These are phyloP conservation scores for Alternaria infectoria DNA, from an alignment of 2,329 filamentous ascomycete species.

Conservation along the genomic window DNA sequence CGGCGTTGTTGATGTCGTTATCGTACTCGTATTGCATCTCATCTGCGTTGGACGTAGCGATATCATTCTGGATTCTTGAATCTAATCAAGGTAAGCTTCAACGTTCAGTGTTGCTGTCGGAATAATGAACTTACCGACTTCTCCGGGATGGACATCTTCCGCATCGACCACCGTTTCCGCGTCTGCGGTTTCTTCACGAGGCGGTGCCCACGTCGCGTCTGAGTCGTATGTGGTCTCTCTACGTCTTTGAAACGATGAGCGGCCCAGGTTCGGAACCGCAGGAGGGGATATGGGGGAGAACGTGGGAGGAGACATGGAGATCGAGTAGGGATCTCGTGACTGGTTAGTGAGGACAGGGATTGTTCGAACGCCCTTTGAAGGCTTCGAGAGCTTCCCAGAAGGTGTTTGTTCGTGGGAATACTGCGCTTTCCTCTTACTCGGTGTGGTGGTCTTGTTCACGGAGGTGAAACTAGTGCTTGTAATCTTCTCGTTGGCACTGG, in stretches of 20 bases:
- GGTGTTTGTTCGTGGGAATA: not conserved
- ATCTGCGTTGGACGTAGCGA: not conserved
- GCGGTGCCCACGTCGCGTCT: conserved; percentile 2
- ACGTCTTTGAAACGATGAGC: not conserved
- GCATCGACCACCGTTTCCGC: conserved; percentile 13
- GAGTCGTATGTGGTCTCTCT: not conserved
- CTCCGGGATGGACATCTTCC: not conserved
- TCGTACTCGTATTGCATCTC: not conserved
- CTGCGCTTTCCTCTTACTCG: conserved; percentile 16
- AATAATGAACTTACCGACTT: conserved; percentile 2
- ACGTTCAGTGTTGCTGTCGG: not conserved
- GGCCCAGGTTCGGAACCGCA: not conserved
- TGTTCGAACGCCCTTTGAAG: not conserved
- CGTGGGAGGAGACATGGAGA: conserved; percentile 1
- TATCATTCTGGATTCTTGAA: not conserved
- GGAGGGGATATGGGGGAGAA: conserved; percentile 1
- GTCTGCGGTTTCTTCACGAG: conserved; percentile 10
- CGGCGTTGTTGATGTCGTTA: not conserved
- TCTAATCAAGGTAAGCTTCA: not conserved
- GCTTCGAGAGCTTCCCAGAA: conserved; percentile 10
- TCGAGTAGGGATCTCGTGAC: conserved; percentile 8
- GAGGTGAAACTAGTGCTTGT: not conserved
- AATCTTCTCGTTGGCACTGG: not conserved
- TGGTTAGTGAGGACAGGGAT: not conserved
- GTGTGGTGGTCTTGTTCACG: not conserved